These are phyloP conservation scores for Cercospora janseana DNA, from an alignment of 2,329 filamentous ascomycete genomes.

Conservation along the genomic window DNA sequence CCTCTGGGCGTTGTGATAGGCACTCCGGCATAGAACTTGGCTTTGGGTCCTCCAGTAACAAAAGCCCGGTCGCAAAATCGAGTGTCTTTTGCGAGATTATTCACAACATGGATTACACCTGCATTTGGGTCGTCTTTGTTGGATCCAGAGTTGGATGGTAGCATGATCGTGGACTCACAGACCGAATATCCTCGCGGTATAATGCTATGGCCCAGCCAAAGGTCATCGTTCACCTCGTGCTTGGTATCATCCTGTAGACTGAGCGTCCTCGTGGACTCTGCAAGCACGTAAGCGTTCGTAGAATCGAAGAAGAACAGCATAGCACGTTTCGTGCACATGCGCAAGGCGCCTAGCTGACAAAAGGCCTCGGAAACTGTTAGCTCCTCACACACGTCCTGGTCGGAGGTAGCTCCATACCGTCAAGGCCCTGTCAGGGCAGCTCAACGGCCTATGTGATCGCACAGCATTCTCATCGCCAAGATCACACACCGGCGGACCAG, in stretches of 20 bases:
- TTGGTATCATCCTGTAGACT: constrained; percentile 38
- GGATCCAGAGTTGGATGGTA: constrained; percentile 26
- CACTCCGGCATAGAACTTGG: constrained; percentile 57
- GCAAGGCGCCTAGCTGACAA: constrained; percentile 54
- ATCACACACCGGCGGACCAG: constrained; percentile 31
- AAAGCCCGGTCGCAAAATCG: constrained; percentile 33
- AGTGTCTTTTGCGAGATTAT: constrained; percentile 32
- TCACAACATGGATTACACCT: constrained; percentile 31
- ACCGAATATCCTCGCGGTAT: constrained; percentile 34
- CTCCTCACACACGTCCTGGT: not conserved
- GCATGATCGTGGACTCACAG: constrained; percentile 34
- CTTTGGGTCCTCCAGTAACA: constrained; percentile 32
- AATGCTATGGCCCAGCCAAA: constrained; percentile 35
- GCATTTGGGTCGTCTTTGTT: constrained; percentile 20
- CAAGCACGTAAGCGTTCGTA: constrained; percentile 52
- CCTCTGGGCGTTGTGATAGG: constrained; percentile 43
- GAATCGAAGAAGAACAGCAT: constrained; percentile 56
- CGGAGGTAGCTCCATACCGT: constrained; percentile 2
- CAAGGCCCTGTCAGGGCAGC: constrained; percentile 34
- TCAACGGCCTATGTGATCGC: constrained; percentile 29
- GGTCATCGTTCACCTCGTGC: constrained; percentile 28
- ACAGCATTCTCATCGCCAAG: constrained; percentile 27
- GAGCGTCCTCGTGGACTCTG: constrained; percentile 52
- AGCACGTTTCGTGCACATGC: constrained; percentile 48
- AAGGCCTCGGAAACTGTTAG: constrained; percentile 39